Base-by-base conservation (phyloP, 371 early-diverging fungal genomes). In the Synchytrium microbalum region DNA sequence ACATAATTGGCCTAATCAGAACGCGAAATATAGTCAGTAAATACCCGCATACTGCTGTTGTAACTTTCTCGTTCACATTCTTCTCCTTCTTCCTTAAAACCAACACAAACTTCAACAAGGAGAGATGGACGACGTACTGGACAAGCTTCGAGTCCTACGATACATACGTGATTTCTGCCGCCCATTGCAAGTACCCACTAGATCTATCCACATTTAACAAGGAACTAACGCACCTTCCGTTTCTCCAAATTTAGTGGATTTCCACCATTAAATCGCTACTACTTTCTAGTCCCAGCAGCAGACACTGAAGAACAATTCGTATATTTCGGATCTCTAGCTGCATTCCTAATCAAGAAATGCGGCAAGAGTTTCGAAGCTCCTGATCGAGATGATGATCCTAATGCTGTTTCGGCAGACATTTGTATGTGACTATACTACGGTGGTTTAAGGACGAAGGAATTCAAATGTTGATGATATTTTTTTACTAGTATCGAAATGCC, bases 381-480 rank as follows among this genome's bases (percentile, higher is more conserved):
- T 14, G 73, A 74, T 0, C 78, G 79, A 59, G 78, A 79, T 64
- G 82, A 82, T 65, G 82, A 82, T 56, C 82, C 82, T 0, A 80
- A 80, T 66, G 80, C 79, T 2, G 69, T 75, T 1, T 68, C 74
- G 14, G 74, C 79, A 1, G 79, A 70, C 62, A 77, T 80, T 24
- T 73, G 81, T 79, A 25, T 10, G 62, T 59, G 25, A 31, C 16
- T 32, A 32, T 33, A 24, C 62, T 0, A 46, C 23, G 27, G 0
- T 23, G 46, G 29, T 31, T 3, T 10, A 26, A 5, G 24, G 24
- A 13, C 56, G 24, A 38, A 38, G 46, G 5, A 10, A 38, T 38
- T 38, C 46, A 1, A 2, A 26, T 29, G 31, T 60, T 60, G 33
- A 29, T 54, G 23, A 14, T 23, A 3, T 30, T 24, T 13, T 19